Base-by-base conservation (phyloP, 2,329 filamentous ascomycete species). In the Ambrosiella xylebori region DNA sequence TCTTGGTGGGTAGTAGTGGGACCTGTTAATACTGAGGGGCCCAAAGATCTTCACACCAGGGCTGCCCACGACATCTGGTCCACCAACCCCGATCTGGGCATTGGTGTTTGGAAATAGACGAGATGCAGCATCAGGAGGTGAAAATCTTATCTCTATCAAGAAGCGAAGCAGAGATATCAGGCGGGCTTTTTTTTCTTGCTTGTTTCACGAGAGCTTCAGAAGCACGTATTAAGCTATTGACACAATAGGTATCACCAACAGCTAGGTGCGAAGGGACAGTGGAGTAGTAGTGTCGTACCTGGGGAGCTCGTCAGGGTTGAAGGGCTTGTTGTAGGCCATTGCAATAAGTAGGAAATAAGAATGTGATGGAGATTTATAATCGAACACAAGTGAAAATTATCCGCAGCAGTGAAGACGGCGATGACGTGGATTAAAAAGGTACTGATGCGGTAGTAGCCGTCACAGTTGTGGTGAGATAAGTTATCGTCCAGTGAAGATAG, bases 311-410 rank as follows among this genome's bases (percentile, higher is more conserved):
- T 98, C 91, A 39, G 90, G 90, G 70, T 98, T 95, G 74, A 89
- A 93, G 58, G 85, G 81, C 70, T 82, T 83, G 73, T 95, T 95
- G 77, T 97, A 97, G 59, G 91, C 91, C 91, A 97, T 97, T 61
- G n/a, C 59, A 49, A 19, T 35, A 36, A 36, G 35, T 15, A 3
- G 2, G 27, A 11, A 36, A 19, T 51, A 35, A 35, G 17, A 51
- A 19, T n/a, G 17, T 9, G 17, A 51, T 9, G 3, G 35, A 51
- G 9, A 36, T 15, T 36, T 2, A 51, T 27, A 5, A 35, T 51
- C 19, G 35, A 19, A 19, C 19, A 19, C 17, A n/a, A 36, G 35
- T 51, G 40, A 41, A 41, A 47, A 17, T 8, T 47, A 15, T 6
- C 47, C 9, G 19, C 11, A 36, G 19, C 47, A 51, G 17, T 51